phyloP scores from a whole-genome alignment of 2,329 filamentous ascomycete genomes.

The Lecanicillium sp. region DNA sequence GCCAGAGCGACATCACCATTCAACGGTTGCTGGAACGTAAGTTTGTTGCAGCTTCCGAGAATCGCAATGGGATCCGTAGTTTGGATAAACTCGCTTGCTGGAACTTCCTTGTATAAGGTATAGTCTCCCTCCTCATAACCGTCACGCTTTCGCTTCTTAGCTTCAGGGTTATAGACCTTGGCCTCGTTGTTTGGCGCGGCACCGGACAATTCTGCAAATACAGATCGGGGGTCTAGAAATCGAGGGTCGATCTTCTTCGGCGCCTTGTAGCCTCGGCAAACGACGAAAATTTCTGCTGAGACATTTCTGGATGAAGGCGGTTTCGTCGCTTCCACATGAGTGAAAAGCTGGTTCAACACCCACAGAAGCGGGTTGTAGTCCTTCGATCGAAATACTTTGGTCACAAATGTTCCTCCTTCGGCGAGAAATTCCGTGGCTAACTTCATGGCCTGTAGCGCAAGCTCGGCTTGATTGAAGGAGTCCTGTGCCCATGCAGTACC shows the following conservation, averaged over 20 bases:
- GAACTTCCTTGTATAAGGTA: conserved; percentile 80
- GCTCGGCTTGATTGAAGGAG: conserved; percentile 93
- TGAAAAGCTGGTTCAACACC: conserved; percentile 96
- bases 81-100: conserved; percentile 89
- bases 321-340: conserved; percentile 93
- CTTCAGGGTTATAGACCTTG: conserved; percentile 94
- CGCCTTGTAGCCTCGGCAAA: conserved; percentile 90
- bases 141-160: conserved; percentile 95
- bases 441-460: conserved; percentile 84
- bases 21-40: conserved; percentile 72
- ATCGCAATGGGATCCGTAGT: conserved; percentile 89
- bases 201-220: conserved; percentile 86
- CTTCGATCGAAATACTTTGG: conserved; percentile 94
- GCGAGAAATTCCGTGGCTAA: conserved; percentile 87
- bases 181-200: conserved; percentile 91
- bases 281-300: conserved; percentile 96
- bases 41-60: conserved; percentile 73
- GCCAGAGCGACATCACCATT: conserved; percentile 81
- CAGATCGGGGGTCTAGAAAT: conserved; percentile 79
- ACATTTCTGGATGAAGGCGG: conserved; percentile 93
- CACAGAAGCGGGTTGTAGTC: conserved; percentile 94
- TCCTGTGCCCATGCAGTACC: conserved; percentile 98
- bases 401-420: conserved; percentile 88
- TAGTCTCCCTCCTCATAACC: conserved; percentile 97
- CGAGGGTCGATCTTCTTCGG: conserved; percentile 89